Evolutionary conservation across 176 grass and related monocot species (phyloP), one percentile per base, ranked within the genome.

Genomic region (Phoenix roebelenii): DNA sequence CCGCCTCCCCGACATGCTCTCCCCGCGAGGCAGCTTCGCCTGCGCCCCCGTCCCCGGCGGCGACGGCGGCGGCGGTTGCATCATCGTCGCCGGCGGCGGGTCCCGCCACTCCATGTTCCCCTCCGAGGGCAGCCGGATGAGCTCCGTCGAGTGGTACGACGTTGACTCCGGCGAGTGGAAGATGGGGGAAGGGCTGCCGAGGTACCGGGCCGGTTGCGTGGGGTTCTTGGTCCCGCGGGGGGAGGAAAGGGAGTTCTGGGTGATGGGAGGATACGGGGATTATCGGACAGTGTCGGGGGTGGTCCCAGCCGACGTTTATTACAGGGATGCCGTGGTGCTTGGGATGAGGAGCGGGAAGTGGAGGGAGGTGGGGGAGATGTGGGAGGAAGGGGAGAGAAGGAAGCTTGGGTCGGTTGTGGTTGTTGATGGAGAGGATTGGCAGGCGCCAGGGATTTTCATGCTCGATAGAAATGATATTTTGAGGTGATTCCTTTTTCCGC

Each of bases 251-350:
- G 90, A 90, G 52, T 87, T 95, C 66, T 95, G 90, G 90, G 90
- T 95, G 68, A 95, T 95, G 86, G 90, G 90, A 22, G 90, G 90
- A 9, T 95, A 90, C 18, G 86, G 79, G 5, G 73, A 79, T 17
- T 90, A 90, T 32, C 67, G 58, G 25, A 76, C 86, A 4, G 32
- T 95, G 29, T 76, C 79, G 23, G 86, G 90, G 28, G 77, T 95
- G 52, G 90, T 95, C 62, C 86, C 90, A 3, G 78, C 76, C 16
- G 77, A 89, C 51, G 50, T 87, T 17, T 87, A 87, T 77, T 84
- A 79, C 64, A 79, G 72, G 71, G 77, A 95, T 3, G 90, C 90
- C 3, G 80, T 89, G 64, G 90, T 79, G 22, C 69, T 89, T 0
- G 83, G 80, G 23, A 53, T 95, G 58, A 77, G 70, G 74, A 95